phyloP scores from a whole-genome alignment of 2,329 filamentous ascomycete genomes.

The Colletotrichum truncatum region DNA sequence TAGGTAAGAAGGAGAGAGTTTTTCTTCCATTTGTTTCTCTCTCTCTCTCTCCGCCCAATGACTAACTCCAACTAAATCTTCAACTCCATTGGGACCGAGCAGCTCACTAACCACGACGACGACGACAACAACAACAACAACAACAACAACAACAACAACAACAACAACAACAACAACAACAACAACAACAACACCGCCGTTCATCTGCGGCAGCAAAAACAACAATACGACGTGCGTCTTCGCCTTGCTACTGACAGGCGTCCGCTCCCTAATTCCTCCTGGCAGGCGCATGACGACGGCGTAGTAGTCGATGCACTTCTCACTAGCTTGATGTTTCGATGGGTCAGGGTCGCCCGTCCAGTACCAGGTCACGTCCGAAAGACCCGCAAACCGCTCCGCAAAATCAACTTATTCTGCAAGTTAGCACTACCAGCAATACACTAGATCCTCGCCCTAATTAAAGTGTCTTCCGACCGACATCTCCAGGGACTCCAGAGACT shows the following conservation, averaged over 20 bases:
- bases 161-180: not conserved
- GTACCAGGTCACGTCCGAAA: constrained; percentile 1
- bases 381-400: constrained; percentile 1
- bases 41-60: not conserved
- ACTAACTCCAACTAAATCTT: not conserved
- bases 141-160: not conserved
- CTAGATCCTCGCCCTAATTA: constrained; percentile 12
- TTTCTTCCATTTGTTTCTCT: not conserved
- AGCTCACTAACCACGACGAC: not conserved
- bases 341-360: constrained; percentile 1
- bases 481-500: not conserved
- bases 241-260: not conserved
- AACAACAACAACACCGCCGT: not conserved
- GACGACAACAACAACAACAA: not conserved
- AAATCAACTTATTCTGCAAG: not conserved
- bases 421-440: constrained; percentile 1
- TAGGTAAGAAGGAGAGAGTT: not conserved
- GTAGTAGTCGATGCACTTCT: not conserved
- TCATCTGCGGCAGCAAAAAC: not conserved
- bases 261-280: not conserved
- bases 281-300: not conserved
- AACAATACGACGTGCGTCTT: not conserved
- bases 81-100: too few relatives aligned
- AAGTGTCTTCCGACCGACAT: constrained; percentile 6
- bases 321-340: not conserved